These are phyloP conservation scores for Pseudozyma sp. DNA, from an alignment of 1,284 basidiomycete species.

Conservation along the genomic window DNA sequence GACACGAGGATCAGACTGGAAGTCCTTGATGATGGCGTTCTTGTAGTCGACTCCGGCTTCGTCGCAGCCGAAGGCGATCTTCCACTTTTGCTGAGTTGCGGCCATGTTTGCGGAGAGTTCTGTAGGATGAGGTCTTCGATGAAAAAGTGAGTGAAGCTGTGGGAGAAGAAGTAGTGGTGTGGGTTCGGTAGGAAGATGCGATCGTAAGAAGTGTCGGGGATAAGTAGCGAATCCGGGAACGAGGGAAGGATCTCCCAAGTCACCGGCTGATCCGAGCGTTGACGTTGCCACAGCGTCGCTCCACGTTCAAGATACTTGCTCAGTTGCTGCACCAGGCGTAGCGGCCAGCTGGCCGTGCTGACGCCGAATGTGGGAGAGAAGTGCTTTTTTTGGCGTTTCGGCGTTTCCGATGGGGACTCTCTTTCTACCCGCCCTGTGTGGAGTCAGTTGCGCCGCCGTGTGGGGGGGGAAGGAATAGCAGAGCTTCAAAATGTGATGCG, in stretches of 20 bases:
- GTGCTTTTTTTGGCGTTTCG: neutral
- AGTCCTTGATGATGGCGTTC: slow-evolving; percentile 54
- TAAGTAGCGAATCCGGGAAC: too few relatives aligned
- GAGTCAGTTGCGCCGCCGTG: too few relatives aligned
- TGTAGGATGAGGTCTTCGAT: neutral
- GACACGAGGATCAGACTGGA: slow-evolving; percentile 57
- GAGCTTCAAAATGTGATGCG: too few relatives aligned
- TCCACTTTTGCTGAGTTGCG: slow-evolving; percentile 43
- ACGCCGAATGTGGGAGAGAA: neutral
- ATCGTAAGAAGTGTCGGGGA: neutral
- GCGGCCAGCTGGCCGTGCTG: too few relatives aligned
- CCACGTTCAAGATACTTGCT: neutral
- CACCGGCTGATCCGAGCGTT: slow-evolving; percentile 34
- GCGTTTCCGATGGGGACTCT: slow-evolving; percentile 9
- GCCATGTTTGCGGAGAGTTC: slow-evolving; percentile 11
- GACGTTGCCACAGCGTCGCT: slow-evolving; percentile 7
- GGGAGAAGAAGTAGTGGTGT: neutral
- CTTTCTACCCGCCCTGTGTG: neutral
- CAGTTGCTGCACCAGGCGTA: neutral
- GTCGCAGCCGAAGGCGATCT: slow-evolving; percentile 53
- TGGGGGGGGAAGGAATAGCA: neutral
- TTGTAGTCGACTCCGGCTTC: slow-evolving; percentile 63
- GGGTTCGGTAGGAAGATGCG: neutral
- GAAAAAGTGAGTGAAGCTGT: too few relatives aligned
- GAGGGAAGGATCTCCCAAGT: neutral